Percentiles rank a stretch among this genome's conserved stretches.
These are phyloP conservation scores for Aspergillus tamarii DNA, from an alignment of 2,329 filamentous ascomycete genomes.

Conservation along the genomic window DNA sequence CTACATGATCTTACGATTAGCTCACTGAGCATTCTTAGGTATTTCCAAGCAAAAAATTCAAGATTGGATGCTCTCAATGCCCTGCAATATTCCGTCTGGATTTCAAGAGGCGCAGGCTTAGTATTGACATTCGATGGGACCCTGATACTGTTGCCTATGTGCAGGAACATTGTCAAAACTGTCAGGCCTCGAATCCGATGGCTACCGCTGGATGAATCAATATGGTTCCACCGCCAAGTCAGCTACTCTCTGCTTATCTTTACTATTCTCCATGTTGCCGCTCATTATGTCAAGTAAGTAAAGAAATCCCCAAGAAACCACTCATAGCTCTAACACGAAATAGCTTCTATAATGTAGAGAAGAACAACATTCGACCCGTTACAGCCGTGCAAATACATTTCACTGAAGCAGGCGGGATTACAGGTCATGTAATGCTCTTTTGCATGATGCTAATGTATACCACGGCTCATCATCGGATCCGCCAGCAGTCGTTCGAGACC, in stretches of 20 bases:
- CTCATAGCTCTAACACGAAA: slow-evolving; percentile 27
- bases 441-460: slow-evolving; percentile 99
- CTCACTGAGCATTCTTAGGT: slow-evolving; percentile 59
- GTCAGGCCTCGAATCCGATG: slow-evolving; percentile 85
- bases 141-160: slow-evolving; percentile 91
- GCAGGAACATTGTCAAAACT: slow-evolving; percentile 82
- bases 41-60: slow-evolving; percentile 70
- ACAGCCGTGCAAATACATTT: slow-evolving; percentile 91
- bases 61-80: slow-evolving; percentile 77
- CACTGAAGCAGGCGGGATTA: slow-evolving; percentile 83
- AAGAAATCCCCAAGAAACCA: neutral
- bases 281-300: slow-evolving; percentile 90
- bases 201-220: slow-evolving; percentile 91
- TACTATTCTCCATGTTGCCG: slow-evolving; percentile 72
- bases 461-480: slow-evolving; percentile 87
- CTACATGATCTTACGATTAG: neutral
- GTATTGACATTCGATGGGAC: slow-evolving; percentile 82
- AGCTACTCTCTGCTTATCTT: slow-evolving; percentile 88
- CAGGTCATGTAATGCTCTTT: slow-evolving; percentile 96
- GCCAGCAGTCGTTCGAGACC: slow-evolving; percentile 95
- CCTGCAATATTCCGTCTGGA: slow-evolving; percentile 88
- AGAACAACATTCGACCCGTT: slow-evolving; percentile 76
- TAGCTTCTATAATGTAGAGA: slow-evolving; percentile 94
- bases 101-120: slow-evolving; percentile 89
- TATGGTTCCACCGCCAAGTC: slow-evolving; percentile 95